Base-by-base conservation (phyloP, 768 basidiomycete genomes). In the Suillus paluster region DNA sequence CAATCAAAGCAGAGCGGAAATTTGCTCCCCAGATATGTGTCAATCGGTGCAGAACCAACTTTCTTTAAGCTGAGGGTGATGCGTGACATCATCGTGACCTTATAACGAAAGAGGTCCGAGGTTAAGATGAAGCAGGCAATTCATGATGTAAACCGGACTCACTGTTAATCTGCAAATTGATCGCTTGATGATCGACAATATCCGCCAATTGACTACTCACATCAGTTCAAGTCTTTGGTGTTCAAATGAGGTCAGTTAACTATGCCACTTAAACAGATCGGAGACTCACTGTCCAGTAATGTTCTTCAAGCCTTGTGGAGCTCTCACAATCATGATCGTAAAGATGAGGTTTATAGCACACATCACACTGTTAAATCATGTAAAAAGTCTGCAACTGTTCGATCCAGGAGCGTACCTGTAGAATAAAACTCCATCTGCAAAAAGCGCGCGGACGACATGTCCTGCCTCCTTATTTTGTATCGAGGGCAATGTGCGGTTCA, bases 31-130 rank as follows among this genome's bases (percentile, higher is more conserved):
- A 9, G n/a, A 17, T 41, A 15, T 41, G 15, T 41, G 42, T 44
- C n/a, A 19, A n/a, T 19, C 19, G 23, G 19, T 8, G 41, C n/a
- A 21, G 60, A 41, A 48, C 49, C 56, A 15, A 19, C 75, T 70
- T 82, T 83, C 71, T 77, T 83, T 15, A 88, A 78, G 68, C 83
- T 85, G 33, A 89, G 79, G 1, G 87, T 88, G 55, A 89, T 88
- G 14, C 88, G 81, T 4, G 86, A 88, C 81, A 88, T 86, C 84
- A 88, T 89, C 0, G 85, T 78, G 12, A 88, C 85, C 73, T 83
- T 67, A 33, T 68, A 23, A 60, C 10, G 23, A n/a, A n/a, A n/a
- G n/a, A 9, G 9, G n/a, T n/a, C 42, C 30, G 30, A 30, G 30
- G 30, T 3, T 30, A 30, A 8, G 45, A 14, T 27, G 49, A 57